Percentiles rank a stretch among this genome's conserved stretches.
Conservation (phyloP, 2,329 filamentous ascomycete genomes). For the Alternaria sp. region DNA sequence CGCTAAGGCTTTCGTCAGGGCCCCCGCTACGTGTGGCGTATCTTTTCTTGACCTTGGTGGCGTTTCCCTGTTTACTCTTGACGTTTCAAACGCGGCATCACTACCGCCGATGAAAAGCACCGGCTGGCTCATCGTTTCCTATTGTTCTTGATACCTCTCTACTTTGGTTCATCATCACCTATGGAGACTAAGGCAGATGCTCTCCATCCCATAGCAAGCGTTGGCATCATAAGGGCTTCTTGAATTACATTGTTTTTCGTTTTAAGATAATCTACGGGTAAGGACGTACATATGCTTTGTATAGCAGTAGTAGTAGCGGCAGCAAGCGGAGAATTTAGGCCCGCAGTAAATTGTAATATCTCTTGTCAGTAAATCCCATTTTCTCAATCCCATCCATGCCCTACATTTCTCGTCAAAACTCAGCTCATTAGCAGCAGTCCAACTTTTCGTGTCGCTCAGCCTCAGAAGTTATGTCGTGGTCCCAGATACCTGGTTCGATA, state of each 20-base stretch:
- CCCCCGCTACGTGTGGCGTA: conserved; percentile 1
- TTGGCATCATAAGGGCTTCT: conserved; percentile 18
- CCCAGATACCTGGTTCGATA: background rate
- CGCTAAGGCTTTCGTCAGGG: conserved; percentile 72
- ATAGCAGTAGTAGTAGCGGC: conserved; percentile 17
- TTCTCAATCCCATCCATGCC: background rate
- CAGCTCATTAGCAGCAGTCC: background rate
- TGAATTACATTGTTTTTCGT: conserved; percentile 19
- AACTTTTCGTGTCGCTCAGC: background rate
- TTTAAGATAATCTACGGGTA: conserved; percentile 12
- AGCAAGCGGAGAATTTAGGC: conserved; percentile 8
- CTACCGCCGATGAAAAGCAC: conserved; percentile 23
- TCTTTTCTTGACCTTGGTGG: conserved; percentile 30
- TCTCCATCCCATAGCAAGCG: conserved; percentile 33
- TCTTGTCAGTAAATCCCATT: background rate
- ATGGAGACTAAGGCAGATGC: conserved; percentile 28
- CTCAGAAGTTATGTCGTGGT: conserved; percentile 6
- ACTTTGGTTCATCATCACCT: conserved; percentile 19
- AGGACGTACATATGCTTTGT: conserved; percentile 27
- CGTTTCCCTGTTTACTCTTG: conserved; percentile 13
- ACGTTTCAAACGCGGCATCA: conserved; percentile 17
- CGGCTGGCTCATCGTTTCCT: conserved; percentile 20
- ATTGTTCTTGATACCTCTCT: conserved; percentile 41
- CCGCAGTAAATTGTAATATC: conserved; percentile 28
- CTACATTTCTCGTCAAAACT: background rate